Percentiles rank a stretch among this genome's conserved stretches.
Evolutionary conservation across 331 rosid species (phyloP).

Genomic region (Malus hybrid): DNA sequence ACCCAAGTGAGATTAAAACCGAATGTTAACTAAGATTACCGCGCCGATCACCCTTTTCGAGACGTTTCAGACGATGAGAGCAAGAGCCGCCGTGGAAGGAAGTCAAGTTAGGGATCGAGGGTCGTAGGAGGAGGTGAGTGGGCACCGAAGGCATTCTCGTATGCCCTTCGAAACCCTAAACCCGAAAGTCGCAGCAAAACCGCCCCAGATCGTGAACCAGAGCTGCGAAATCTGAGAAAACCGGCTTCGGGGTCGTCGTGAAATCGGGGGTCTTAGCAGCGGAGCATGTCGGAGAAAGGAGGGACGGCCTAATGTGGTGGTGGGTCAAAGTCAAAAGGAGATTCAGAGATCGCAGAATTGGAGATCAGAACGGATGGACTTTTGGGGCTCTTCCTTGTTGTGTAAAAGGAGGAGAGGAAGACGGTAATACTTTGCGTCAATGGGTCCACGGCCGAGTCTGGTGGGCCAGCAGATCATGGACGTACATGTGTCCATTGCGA

Average conservation of each 20-base stretch:
- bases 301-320: neutral
- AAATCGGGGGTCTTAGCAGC: neutral
- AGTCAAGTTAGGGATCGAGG: constrained; percentile 31
- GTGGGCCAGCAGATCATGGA: constrained; percentile 5
- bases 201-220: constrained; percentile 4
- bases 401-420: neutral
- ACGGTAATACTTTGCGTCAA: constrained; percentile 15
- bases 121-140: constrained; percentile 27
- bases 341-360: neutral
- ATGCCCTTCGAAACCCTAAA: constrained; percentile 86
- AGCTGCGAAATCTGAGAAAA: neutral
- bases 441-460: neutral
- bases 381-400: neutral
- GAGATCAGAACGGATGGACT: neutral
- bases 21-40: constrained; percentile 86
- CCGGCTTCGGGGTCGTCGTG: neutral
- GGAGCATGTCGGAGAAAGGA: neutral
- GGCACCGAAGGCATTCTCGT: constrained; percentile 84
- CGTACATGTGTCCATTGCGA: constrained; percentile 24
- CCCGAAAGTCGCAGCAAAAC: neutral
- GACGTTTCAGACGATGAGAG: constrained; percentile 75
- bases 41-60: constrained; percentile 76
- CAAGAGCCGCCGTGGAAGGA: constrained; percentile 53
- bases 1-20: neutral
- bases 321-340: neutral